Percentiles rank a stretch among this genome's conserved stretches.
These are phyloP conservation scores for Cardamine chenopodiifolia DNA, from an alignment of 345 rosid species.

Conservation along the genomic window DNA sequence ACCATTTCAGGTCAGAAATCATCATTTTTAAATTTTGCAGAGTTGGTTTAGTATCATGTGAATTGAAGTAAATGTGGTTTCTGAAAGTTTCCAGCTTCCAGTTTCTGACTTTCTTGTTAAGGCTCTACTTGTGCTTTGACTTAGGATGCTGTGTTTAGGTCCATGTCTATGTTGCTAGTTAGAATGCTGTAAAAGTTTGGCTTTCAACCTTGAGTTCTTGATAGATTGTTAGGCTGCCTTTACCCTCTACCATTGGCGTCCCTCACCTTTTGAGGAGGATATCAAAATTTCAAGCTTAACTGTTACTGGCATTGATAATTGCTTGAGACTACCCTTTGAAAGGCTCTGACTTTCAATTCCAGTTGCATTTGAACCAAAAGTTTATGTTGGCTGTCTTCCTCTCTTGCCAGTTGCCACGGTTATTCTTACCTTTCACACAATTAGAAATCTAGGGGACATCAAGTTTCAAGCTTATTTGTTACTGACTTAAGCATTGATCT, in stretches of 20 bases:
- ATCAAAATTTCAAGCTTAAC: not conserved
- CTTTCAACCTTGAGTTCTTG: conserved; percentile 19
- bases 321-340: not conserved
- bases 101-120: not conserved
- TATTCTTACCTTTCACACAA: not conserved
- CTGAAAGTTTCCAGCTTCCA: conserved; percentile 1
- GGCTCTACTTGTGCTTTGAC: conserved; percentile 33
- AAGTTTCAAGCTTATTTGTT: conserved; percentile 6
- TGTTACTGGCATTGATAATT: not conserved
- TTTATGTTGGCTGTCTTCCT: conserved; percentile 10
- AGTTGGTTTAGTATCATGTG: conserved; percentile 47
- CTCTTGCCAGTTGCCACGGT: not conserved
- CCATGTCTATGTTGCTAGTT: not conserved
- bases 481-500: not conserved
- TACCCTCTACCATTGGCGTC: not conserved
- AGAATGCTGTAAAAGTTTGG: not conserved
- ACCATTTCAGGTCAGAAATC: conserved; percentile 72
- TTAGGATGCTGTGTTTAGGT: conserved; percentile 30
- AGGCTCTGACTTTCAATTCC: conserved; percentile 9
- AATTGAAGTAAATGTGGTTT: conserved; percentile 17
- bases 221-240: conserved; percentile 10
- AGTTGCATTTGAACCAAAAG: not conserved
- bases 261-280: not conserved
- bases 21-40: conserved; percentile 35
- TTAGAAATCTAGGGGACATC: conserved; percentile 7